Evolutionary conservation across 257 asterid species (phyloP).

Genomic region (Solanum sitiens): DNA sequence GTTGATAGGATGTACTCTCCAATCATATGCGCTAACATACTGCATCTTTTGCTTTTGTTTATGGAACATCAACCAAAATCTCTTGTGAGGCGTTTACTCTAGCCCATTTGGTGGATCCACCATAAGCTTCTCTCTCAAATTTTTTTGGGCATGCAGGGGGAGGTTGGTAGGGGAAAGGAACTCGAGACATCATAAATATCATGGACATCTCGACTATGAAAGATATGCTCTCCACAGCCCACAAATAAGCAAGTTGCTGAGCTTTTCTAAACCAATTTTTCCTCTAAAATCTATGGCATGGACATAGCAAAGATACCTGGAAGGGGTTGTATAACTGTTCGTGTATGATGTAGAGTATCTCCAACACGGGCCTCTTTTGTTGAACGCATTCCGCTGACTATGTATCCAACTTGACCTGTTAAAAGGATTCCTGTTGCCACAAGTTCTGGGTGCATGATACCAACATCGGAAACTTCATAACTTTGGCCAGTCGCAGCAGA

Average conservation of each 20-base stretch:
- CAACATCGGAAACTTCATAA: slow-evolving; percentile 80
- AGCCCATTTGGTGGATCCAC: background rate
- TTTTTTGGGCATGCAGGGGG: background rate
- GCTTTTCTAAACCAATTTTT: background rate
- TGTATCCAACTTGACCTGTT: slow-evolving; percentile 94
- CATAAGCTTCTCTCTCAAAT: background rate
- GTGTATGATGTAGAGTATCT: slow-evolving; percentile 73
- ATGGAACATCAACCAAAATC: background rate
- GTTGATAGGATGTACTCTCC: background rate
- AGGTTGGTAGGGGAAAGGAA: background rate
- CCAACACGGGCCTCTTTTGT: slow-evolving; percentile 97
- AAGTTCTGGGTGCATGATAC: slow-evolving; percentile 94
- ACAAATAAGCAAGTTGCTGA: background rate
- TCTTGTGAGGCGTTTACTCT: background rate
- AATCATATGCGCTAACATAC: background rate
- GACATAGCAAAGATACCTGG: slow-evolving; percentile 46
- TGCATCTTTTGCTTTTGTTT: background rate
- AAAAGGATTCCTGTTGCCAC: slow-evolving; percentile 75
- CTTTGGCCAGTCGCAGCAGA: slow-evolving; percentile 90
- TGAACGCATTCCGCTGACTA: slow-evolving; percentile 94
- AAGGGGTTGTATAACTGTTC: slow-evolving; percentile 58
- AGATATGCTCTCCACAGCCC: background rate
- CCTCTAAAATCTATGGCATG: background rate
- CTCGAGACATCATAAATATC: background rate
- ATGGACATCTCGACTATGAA: background rate